Conservation (phyloP, 176 grass and related monocot species). For the Thalia dealbata region DNA sequence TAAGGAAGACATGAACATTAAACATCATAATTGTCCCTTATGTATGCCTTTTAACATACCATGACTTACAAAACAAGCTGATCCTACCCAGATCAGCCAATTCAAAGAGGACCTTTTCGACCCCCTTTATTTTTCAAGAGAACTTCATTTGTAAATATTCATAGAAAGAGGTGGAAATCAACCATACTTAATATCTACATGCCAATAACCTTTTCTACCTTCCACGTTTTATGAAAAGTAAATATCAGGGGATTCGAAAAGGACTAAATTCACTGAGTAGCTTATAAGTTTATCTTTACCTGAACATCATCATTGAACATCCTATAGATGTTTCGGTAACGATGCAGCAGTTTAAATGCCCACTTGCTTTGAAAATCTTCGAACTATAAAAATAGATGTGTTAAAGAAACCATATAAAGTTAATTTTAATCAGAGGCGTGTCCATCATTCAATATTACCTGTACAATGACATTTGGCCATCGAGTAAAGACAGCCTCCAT, state of each 20-base stretch:
- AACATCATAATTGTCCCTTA: no score
- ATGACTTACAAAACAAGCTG: no score
- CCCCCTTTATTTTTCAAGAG: background rate
- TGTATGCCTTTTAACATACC: no score
- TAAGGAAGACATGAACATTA: no score
- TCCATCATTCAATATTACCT: conserved; percentile 34
- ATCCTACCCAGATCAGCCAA: no score
- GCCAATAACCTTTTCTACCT: background rate
- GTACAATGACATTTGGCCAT: conserved; percentile 96
- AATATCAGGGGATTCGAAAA: conserved; percentile 11
- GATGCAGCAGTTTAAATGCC: conserved; percentile 88
- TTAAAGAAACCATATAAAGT: background rate
- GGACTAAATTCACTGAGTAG: conserved; percentile 2
- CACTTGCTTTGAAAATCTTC: conserved; percentile 99
- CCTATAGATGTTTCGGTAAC: conserved; percentile 81
- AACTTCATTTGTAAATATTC: background rate
- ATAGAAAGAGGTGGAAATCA: background rate
- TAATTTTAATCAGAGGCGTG: background rate
- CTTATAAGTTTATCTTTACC: conserved; percentile 35
- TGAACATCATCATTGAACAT: conserved; percentile 99
- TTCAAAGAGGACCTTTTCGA: background rate
- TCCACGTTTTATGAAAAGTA: background rate
- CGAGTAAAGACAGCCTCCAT: conserved; percentile 94
- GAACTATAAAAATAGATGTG: conserved; percentile 40
- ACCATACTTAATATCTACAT: background rate